phyloP scores from a whole-genome alignment of 768 basidiomycete species.

The Pleurotus sapidus region DNA sequence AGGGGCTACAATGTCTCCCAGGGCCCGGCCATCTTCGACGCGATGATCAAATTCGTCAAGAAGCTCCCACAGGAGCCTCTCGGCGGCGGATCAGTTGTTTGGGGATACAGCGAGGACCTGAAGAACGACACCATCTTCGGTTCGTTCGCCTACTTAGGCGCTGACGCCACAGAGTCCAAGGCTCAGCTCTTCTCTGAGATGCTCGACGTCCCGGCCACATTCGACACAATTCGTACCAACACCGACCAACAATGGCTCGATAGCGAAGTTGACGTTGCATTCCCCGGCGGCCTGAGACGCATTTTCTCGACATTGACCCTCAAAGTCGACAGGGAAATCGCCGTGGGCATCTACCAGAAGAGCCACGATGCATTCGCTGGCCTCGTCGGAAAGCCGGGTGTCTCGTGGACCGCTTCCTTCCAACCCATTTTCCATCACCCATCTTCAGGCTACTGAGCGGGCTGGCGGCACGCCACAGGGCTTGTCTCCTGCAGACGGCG shows the following conservation, averaged over 20 bases:
- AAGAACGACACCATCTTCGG: constrained; percentile 1
- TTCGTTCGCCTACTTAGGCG: neutral
- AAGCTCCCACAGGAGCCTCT: constrained; percentile 4
- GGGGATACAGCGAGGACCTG: constrained; percentile 1
- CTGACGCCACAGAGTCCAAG: neutral
- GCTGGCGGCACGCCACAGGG: constrained; percentile 10
- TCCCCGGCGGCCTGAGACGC: neutral
- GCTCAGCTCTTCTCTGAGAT: constrained; percentile 4
- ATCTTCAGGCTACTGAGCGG: neutral
- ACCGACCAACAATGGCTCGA: constrained; percentile 1
- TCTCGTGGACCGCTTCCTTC: constrained; percentile 6
- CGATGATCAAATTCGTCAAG: constrained; percentile 1
- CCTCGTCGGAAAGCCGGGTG: neutral
- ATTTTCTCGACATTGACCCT: constrained; percentile 5
- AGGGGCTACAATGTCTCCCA: constrained; percentile 9
- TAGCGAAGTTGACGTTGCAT: neutral
- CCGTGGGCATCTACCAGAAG: constrained; percentile 4
- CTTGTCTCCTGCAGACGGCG: constrained; percentile 6
- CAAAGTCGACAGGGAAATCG: constrained; percentile 2
- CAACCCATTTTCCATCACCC: constrained; percentile 2
- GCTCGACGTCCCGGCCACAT: neutral
- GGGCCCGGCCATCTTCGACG: neutral
- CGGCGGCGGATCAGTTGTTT: constrained; percentile 1
- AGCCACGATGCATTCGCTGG: neutral
- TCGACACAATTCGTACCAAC: neutral